Evolutionary conservation across 805 yeast genomes (phyloP).

Genomic region (Lipomyces spencermartinsiae): DNA sequence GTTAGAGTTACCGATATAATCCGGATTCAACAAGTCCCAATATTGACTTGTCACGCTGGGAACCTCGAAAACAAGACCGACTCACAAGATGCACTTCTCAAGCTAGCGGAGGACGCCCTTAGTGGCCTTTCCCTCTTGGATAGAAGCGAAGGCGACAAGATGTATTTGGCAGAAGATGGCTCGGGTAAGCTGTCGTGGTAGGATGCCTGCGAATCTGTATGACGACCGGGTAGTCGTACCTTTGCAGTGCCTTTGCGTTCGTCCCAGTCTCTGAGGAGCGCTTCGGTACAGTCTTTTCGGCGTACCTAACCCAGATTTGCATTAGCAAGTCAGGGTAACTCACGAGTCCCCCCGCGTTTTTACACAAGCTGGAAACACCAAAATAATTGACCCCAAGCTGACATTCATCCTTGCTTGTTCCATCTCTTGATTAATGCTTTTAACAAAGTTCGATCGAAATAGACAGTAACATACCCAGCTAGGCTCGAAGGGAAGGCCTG

Average conservation of each 20-base stretch:
- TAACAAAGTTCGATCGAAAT: neutral
- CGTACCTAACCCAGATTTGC: conserved; percentile 7
- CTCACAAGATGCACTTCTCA: conserved; percentile 12
- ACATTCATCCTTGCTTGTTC: neutral
- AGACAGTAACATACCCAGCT: conserved; percentile 20
- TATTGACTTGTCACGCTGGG: neutral
- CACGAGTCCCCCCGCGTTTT: neutral
- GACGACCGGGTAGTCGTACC: neutral
- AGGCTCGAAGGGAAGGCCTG: conserved; percentile 16
- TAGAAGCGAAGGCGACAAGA: neutral
- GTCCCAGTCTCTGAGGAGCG: conserved; percentile 15
- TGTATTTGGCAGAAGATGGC: conserved; percentile 4
- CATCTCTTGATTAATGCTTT: neutral
- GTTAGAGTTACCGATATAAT: neutral
- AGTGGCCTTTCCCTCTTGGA: neutral
- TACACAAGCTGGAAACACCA: neutral
- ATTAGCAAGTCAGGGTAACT: conserved; percentile 10
- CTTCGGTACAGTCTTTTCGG: conserved; percentile 15
- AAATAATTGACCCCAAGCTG: neutral
- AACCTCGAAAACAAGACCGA: neutral
- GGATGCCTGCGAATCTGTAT: neutral
- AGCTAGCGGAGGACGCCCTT: conserved; percentile 1
- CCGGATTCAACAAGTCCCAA: neutral
- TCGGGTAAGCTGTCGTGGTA: neutral
- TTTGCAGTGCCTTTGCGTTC: neutral